These are phyloP conservation scores for Lizonia empirigonia DNA, from an alignment of 2,329 filamentous ascomycete species.

Conservation along the genomic window DNA sequence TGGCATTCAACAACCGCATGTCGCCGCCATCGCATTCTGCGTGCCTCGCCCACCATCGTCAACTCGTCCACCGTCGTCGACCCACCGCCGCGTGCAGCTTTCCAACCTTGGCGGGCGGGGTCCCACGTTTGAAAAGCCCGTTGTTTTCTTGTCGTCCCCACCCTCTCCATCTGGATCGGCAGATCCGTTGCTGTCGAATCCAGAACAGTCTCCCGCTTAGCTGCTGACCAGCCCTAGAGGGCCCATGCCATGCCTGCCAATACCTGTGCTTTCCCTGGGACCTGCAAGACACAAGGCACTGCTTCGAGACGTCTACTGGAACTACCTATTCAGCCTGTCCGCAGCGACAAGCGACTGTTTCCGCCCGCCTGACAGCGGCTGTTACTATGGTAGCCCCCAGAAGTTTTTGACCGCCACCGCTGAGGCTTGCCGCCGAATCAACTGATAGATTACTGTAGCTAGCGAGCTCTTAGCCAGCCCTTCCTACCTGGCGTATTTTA, in stretches of 20 bases:
- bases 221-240: not conserved
- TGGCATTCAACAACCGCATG: conserved; percentile 13
- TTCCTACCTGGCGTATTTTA: no score
- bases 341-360: not conserved
- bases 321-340: not conserved
- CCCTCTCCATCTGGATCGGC: conserved; percentile 7
- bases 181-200: conserved; percentile 1
- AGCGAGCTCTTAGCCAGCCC: no score
- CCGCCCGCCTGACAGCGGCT: conserved; percentile 10
- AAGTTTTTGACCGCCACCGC: no score
- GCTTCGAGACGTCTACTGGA: conserved; percentile 2
- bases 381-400: no score
- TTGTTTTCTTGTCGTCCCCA: conserved; percentile 5
- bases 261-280: not conserved
- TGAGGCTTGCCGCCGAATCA: no score
- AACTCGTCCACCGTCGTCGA: not conserved
- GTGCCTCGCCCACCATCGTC: not conserved
- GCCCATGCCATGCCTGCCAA: conserved; percentile 4
- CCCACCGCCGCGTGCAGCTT: not conserved
- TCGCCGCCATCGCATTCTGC: not conserved
- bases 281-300: conserved; percentile 4
- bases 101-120: not conserved
- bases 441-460: no score
- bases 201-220: conserved; percentile 1
- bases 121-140: not conserved